A percentile compares a stretch with the other conserved stretches of the same genome.
Evolutionary conservation across 768 basidiomycete genomes (phyloP).

Genomic region (Obba rivulosa): DNA sequence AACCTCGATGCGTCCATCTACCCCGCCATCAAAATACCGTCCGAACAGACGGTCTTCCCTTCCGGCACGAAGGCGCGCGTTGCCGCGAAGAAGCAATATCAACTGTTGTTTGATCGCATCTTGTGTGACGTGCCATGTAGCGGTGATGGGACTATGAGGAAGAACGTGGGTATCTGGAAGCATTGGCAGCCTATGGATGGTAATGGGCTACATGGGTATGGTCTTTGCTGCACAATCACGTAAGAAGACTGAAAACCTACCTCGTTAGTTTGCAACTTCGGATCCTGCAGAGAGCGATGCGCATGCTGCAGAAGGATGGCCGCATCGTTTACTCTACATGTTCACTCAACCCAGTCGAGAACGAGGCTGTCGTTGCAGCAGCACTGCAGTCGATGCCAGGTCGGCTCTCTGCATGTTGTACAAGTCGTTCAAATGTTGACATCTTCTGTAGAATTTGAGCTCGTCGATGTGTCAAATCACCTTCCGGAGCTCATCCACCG

Average conservation of each 20-base stretch:
- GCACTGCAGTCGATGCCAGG: slow-evolving; percentile 71
- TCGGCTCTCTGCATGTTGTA: slow-evolving; percentile 24
- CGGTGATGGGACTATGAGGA: slow-evolving; percentile 93
- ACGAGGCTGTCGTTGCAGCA: slow-evolving; percentile 91
- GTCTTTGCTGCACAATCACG: slow-evolving; percentile 4
- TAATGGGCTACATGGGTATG: slow-evolving; percentile 84
- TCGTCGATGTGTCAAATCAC: slow-evolving; percentile 72
- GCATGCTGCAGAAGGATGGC: slow-evolving; percentile 78
- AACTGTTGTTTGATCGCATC: slow-evolving; percentile 86
- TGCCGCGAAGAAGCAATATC: slow-evolving; percentile 33
- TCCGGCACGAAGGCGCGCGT: slow-evolving; percentile 27
- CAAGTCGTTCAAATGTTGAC: slow-evolving; percentile 1
- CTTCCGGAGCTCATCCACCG: slow-evolving; percentile 69
- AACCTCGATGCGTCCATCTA: slow-evolving; percentile 92
- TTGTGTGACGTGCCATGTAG: slow-evolving; percentile 97
- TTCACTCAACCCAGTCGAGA: slow-evolving; percentile 94
- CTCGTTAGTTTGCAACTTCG: slow-evolving; percentile 78
- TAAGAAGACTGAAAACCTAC: neutral
- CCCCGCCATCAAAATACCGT: slow-evolving; percentile 53
- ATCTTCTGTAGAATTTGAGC: slow-evolving; percentile 51
- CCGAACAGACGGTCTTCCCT: slow-evolving; percentile 24
- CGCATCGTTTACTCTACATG: slow-evolving; percentile 98
- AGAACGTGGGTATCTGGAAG: slow-evolving; percentile 95
- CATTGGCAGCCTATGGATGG: slow-evolving; percentile 85
- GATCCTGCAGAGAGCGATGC: slow-evolving; percentile 90